Percentiles rank a stretch among this genome's conserved stretches.
These are phyloP conservation scores for Ganoderma leucocontextum DNA, from an alignment of 1,284 basidiomycete species.

Conservation along the genomic window DNA sequence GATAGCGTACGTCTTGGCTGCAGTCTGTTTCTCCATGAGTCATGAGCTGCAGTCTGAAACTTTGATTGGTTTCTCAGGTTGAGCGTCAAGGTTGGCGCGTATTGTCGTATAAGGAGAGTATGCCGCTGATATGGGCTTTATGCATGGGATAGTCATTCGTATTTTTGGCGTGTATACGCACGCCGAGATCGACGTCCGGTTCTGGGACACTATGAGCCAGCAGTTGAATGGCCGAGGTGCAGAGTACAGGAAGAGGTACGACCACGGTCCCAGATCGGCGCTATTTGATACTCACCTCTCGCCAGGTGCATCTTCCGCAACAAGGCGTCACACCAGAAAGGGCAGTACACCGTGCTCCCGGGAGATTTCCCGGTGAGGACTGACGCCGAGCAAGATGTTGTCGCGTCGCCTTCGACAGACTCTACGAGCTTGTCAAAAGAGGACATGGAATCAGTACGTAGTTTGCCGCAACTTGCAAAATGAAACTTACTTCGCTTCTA, in stretches of 20 bases:
- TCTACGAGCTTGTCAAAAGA: slow-evolving; percentile 38
- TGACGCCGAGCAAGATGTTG: slow-evolving; percentile 29
- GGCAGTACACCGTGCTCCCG: not conserved
- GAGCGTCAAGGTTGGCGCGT: slow-evolving; percentile 59
- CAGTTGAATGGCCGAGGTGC: slow-evolving; percentile 61
- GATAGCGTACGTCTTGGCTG: slow-evolving; percentile 49
- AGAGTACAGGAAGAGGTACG: slow-evolving; percentile 59
- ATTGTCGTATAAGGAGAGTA: not conserved
- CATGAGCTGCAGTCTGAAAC: not conserved
- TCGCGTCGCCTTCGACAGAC: not conserved
- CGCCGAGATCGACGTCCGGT: slow-evolving; percentile 56
- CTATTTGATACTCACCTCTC: not conserved
- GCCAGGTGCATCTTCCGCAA: slow-evolving; percentile 1
- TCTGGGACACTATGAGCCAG: slow-evolving; percentile 64
- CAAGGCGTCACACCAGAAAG: not conserved
- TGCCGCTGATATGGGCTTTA: not conserved
- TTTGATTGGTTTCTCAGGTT: slow-evolving; percentile 38
- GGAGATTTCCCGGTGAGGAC: not conserved
- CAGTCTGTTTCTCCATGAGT: not conserved
- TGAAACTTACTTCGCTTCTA: not conserved
- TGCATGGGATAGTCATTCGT: slow-evolving; percentile 51
- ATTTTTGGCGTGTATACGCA: slow-evolving; percentile 74
- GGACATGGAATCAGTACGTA: slow-evolving; percentile 52
- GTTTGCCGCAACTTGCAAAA: too few species aligned
- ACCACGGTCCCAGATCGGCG: not conserved